phyloP scores from a whole-genome alignment of 257 asterid species.

The Jasminum sambac region DNA sequence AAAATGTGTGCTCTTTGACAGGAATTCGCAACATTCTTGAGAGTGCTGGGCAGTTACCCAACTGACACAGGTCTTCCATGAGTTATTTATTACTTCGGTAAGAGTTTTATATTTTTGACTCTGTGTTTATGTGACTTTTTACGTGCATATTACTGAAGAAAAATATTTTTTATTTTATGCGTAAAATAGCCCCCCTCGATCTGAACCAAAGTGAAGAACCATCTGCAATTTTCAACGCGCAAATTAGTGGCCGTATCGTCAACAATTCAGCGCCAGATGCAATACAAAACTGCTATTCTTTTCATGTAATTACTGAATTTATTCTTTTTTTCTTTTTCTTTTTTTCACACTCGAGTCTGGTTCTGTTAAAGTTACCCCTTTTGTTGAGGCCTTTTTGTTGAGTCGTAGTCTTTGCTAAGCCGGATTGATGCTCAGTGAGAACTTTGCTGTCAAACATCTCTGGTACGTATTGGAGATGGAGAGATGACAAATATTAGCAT shows the following conservation, averaged over 20 bases:
- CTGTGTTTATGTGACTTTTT: neutral
- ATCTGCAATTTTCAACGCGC: neutral
- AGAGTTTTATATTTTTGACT: slow-evolving; percentile 20
- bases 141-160: neutral
- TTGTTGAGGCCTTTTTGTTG: neutral
- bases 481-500: neutral
- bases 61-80: slow-evolving; percentile 74
- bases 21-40: slow-evolving; percentile 91
- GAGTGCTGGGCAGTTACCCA: slow-evolving; percentile 98
- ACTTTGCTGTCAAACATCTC: neutral
- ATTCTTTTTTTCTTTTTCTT: neutral
- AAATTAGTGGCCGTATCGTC: neutral
- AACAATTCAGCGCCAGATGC: neutral
- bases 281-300: neutral
- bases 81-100: slow-evolving; percentile 33
- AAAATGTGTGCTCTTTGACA: slow-evolving; percentile 35
- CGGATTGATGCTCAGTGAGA: neutral
- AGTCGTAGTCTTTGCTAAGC: neutral
- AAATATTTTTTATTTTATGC: neutral
- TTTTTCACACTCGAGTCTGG: neutral
- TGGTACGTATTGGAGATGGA: neutral
- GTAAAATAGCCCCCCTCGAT: neutral
- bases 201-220: no score
- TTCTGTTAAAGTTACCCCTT: neutral
- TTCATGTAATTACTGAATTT: neutral